A percentile compares a stretch with the other conserved stretches of the same genome.
These are phyloP conservation scores for Lasiodiplodia hormozganensis DNA, from an alignment of 2,329 filamentous ascomycete genomes.

Conservation along the genomic window DNA sequence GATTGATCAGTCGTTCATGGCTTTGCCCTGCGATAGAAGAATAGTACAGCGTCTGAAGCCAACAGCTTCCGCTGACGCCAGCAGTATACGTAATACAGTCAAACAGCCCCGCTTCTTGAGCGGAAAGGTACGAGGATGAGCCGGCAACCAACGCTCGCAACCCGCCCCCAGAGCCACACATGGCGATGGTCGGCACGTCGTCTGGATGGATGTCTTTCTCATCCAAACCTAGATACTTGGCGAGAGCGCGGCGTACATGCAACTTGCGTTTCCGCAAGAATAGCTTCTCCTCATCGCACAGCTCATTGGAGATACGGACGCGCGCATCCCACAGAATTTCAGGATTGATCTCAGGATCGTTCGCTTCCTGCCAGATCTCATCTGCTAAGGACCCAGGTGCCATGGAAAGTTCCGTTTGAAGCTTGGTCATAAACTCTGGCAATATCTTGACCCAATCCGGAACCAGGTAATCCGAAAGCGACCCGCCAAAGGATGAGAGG, in stretches of 20 bases:
- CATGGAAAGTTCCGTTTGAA: conserved; percentile 88
- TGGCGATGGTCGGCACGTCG: conserved; percentile 90
- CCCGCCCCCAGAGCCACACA: conserved; percentile 93
- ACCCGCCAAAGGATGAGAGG: conserved; percentile 52
- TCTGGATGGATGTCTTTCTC: conserved; percentile 87
- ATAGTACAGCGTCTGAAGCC: conserved; percentile 88
- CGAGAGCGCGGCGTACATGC: conserved; percentile 75
- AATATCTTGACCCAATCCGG: conserved; percentile 83
- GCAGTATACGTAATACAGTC: conserved; percentile 95
- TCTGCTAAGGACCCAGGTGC: conserved; percentile 86
- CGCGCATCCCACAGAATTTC: conserved; percentile 83
- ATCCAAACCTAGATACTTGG: conserved; percentile 78
- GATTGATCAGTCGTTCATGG: conserved; percentile 75
- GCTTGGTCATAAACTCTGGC: conserved; percentile 78
- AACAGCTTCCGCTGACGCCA: conserved; percentile 94
- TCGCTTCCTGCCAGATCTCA: conserved; percentile 92
- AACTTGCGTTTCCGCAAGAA: conserved; percentile 74
- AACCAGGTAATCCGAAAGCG: conserved; percentile 73
- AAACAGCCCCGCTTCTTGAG: conserved; percentile 85
- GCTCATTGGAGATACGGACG: conserved; percentile 80
- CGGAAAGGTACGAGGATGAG: conserved; percentile 83
- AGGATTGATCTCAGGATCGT: conserved; percentile 81
- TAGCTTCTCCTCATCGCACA: conserved; percentile 82
- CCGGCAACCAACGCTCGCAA: conserved; percentile 89
- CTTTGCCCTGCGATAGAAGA: conserved; percentile 76